Conservation (phyloP, 768 basidiomycete species). For the Lyophyllum semitale region DNA sequence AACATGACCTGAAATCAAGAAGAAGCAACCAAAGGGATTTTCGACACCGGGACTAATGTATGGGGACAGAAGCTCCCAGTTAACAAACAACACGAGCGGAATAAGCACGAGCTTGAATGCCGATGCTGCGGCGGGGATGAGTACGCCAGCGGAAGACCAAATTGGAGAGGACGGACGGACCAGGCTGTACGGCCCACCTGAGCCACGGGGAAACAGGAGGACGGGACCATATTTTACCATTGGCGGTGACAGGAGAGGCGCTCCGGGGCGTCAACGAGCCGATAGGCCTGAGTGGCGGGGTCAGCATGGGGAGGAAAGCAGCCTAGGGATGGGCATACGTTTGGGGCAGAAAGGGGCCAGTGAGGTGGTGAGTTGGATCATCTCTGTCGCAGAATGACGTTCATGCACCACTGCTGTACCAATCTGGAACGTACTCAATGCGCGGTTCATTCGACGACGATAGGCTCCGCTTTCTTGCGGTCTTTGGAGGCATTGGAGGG, state of each 20-base stretch:
- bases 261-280: constrained; percentile 38
- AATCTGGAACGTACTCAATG: constrained; percentile 28
- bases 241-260: constrained; percentile 29
- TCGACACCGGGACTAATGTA: constrained; percentile 45
- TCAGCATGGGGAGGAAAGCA: constrained; percentile 10
- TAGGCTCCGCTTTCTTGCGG: not conserved
- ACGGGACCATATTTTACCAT: constrained; percentile 11
- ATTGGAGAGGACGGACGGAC: constrained; percentile 37
- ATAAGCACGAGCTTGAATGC: constrained; percentile 68
- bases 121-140: constrained; percentile 39
- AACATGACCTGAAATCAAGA: constrained; percentile 72
- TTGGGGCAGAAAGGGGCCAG: constrained; percentile 63
- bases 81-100: constrained; percentile 60
- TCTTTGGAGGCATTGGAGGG: constrained; percentile 1
- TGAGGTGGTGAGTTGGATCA: constrained; percentile 60
- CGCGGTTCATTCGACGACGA: constrained; percentile 3
- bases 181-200: constrained; percentile 77
- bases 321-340: constrained; percentile 42
- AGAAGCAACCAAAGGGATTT: constrained; percentile 75
- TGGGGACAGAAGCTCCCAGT: constrained; percentile 58
- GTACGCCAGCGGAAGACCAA: not conserved
- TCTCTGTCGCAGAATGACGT: constrained; percentile 33
- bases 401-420: not conserved
- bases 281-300: constrained; percentile 34
- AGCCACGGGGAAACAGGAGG: constrained; percentile 38